Evolutionary conservation across 2,329 filamentous ascomycete genomes (phyloP).

Genomic region (Chaetomium sp.): DNA sequence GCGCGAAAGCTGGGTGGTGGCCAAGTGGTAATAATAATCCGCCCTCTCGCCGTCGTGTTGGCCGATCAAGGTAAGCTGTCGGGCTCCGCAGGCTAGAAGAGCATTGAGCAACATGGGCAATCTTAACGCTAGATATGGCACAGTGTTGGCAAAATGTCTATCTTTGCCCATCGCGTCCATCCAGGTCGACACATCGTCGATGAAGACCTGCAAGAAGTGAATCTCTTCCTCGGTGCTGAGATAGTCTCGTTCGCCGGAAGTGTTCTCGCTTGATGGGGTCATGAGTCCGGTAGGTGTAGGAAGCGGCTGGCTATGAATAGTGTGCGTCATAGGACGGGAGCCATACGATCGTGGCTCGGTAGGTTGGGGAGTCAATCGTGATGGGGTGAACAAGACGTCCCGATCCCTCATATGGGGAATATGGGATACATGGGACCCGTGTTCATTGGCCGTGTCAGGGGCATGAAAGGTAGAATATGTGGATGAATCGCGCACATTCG

Average conservation of each 20-base stretch:
- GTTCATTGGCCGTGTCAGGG: conserved; percentile 23
- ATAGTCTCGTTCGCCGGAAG: conserved; percentile 47
- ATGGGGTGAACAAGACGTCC: conserved; percentile 35
- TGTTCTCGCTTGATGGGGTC: conserved; percentile 38
- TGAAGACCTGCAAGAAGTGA: conserved; percentile 85
- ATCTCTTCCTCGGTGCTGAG: conserved; percentile 72
- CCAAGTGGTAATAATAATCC: conserved; percentile 76
- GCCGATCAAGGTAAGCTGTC: conserved; percentile 69
- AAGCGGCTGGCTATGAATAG: conserved; percentile 26
- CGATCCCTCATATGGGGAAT: conserved; percentile 28
- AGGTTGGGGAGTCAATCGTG: conserved; percentile 29
- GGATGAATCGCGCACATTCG: background rate
- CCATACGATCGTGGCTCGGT: background rate
- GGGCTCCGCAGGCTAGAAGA: conserved; percentile 79
- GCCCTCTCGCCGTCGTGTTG: conserved; percentile 70
- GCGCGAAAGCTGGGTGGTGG: conserved; percentile 69
- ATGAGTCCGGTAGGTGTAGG: conserved; percentile 30
- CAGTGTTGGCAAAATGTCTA: conserved; percentile 76
- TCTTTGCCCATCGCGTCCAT: conserved; percentile 86
- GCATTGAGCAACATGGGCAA: conserved; percentile 88
- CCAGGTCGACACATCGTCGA: conserved; percentile 85
- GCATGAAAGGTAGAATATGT: background rate
- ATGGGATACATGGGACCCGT: conserved; percentile 18
- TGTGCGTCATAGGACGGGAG: conserved; percentile 27
- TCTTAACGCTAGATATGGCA: conserved; percentile 76